Evolutionary conservation across 495 filamentous ascomycete species (phyloP).

Genomic region (Massariosphaeria phaeospora): DNA sequence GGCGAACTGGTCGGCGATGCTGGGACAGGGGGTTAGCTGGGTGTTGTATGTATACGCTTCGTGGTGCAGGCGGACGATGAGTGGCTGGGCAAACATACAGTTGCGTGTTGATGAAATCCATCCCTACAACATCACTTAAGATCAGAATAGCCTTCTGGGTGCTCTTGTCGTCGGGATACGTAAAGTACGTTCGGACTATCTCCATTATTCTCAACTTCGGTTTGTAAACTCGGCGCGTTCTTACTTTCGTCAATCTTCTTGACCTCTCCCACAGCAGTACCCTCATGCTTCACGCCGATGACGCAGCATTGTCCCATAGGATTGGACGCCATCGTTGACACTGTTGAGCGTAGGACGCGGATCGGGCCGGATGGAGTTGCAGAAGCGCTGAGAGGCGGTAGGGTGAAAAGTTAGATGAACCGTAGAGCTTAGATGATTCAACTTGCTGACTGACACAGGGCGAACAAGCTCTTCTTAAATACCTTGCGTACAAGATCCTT

Average conservation of each 20-base stretch:
- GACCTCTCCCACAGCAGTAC: constrained; percentile 41
- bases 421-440: too few relatives aligned
- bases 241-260: constrained; percentile 41
- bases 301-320: constrained; percentile 44
- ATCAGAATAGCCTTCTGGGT: constrained; percentile 44
- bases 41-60: background rate
- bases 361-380: too few relatives aligned
- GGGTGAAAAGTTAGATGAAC: background rate
- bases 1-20: constrained; percentile 75
- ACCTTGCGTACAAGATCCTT: too few relatives aligned
- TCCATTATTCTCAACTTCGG: background rate
- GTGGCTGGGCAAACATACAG: constrained; percentile 44
- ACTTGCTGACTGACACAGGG: too few relatives aligned
- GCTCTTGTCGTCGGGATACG: constrained; percentile 41
- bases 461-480: too few relatives aligned
- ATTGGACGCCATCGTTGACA: constrained; percentile 47
- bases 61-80: too few relatives aligned
- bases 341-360: too few relatives aligned
- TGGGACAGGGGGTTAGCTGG: constrained; percentile 17
- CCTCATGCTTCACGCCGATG: constrained; percentile 45
- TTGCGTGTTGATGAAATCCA: constrained; percentile 70
- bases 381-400: background rate
- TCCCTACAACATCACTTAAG: constrained; percentile 44
- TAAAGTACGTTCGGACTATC: constrained; percentile 46
- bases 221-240: background rate